Evolutionary conservation across 2,329 filamentous ascomycete species (phyloP).

Genomic region (Alternaria sp.): DNA sequence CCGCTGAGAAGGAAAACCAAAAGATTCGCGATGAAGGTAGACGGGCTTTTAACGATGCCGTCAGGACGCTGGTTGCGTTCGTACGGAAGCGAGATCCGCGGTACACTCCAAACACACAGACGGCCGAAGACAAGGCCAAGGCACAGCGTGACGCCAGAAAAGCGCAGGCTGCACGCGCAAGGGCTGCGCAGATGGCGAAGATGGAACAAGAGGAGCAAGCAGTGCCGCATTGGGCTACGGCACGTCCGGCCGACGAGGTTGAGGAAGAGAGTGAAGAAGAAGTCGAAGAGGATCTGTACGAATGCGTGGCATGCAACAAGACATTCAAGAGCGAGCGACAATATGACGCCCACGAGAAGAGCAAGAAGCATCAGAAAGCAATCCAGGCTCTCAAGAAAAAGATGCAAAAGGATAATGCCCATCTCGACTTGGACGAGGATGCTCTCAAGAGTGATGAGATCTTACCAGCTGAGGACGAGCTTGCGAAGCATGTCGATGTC

Average conservation of each 20-base stretch:
- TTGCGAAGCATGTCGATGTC: slow-evolving; percentile 18
- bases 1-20: slow-evolving; percentile 97
- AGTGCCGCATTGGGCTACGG: slow-evolving; percentile 79
- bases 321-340: slow-evolving; percentile 90
- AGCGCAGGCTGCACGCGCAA: slow-evolving; percentile 83
- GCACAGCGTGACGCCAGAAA: slow-evolving; percentile 78
- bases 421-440: slow-evolving; percentile 60
- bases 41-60: slow-evolving; percentile 91
- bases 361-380: slow-evolving; percentile 93
- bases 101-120: slow-evolving; percentile 78
- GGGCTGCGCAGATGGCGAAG: slow-evolving; percentile 82
- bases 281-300: slow-evolving; percentile 62
- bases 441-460: slow-evolving; percentile 44
- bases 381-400: slow-evolving; percentile 80
- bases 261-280: slow-evolving; percentile 64
- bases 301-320: slow-evolving; percentile 71
- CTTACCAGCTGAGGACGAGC: slow-evolving; percentile 45
- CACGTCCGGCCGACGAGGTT: slow-evolving; percentile 64
- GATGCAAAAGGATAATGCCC: slow-evolving; percentile 81
- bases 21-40: slow-evolving; percentile 82
- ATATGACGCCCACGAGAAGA: slow-evolving; percentile 89
- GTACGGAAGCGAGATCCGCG: slow-evolving; percentile 91
- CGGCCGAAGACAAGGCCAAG: slow-evolving; percentile 82
- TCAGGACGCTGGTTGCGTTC: slow-evolving; percentile 85
- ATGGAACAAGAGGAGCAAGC: slow-evolving; percentile 70